These are phyloP conservation scores for Uromyces viciae-fabae DNA, from an alignment of 1,284 basidiomycete genomes.

Conservation along the genomic window DNA sequence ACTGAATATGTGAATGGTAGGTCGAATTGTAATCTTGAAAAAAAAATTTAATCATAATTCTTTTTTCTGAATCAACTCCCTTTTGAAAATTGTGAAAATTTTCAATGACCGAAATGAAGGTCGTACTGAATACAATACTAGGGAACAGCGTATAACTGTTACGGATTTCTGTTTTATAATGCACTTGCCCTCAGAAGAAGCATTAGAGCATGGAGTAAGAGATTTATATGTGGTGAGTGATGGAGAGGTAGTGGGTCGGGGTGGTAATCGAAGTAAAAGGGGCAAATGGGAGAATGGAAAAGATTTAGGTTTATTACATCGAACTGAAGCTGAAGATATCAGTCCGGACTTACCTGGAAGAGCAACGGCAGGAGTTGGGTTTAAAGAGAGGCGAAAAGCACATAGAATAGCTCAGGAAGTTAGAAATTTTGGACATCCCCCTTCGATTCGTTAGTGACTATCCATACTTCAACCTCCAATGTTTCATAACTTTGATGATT, in stretches of 20 bases:
- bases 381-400: constrained; percentile 20
- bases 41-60: background rate
- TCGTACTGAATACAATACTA: constrained; percentile 26
- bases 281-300: constrained; percentile 30
- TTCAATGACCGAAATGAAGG: constrained; percentile 8
- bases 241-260: constrained; percentile 32
- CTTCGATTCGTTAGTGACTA: constrained; percentile 29
- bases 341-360: background rate
- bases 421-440: constrained; percentile 3
- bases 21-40: background rate
- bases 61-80: background rate
- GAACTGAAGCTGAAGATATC: background rate
- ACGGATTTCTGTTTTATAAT: constrained; percentile 34
- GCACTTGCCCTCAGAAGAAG: constrained; percentile 2
- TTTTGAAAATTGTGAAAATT: background rate
- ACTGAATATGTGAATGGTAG: constrained; percentile 30
- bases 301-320: constrained; percentile 22
- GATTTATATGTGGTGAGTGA: constrained; percentile 23
- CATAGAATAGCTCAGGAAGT: constrained; percentile 19
- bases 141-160: constrained; percentile 19
- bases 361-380: background rate
- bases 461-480: background rate
- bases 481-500: background rate
- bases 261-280: constrained; percentile 10
- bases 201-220: constrained; percentile 11